Conservation (phyloP, 2,329 filamentous ascomycete genomes). For the Fusarium pilosicola region DNA sequence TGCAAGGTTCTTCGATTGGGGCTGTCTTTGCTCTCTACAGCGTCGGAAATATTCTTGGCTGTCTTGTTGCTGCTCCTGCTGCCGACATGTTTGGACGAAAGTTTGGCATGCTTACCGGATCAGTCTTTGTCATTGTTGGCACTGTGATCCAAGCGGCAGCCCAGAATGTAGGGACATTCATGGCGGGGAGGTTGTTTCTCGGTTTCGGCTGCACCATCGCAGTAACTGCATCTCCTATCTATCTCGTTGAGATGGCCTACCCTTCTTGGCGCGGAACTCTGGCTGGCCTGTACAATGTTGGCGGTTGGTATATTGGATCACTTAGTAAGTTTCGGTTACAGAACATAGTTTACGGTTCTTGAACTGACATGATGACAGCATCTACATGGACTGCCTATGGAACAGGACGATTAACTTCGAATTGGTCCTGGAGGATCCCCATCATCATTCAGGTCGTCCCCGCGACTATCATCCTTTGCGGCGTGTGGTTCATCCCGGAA, state of each 20-base stretch:
- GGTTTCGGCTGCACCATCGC: not conserved
- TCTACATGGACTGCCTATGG: slow-evolving; percentile 2
- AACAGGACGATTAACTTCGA: not conserved
- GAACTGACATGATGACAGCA: not conserved
- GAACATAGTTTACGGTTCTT: accelerated
- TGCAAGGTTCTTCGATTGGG: not conserved
- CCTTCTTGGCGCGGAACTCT: not conserved
- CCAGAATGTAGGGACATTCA: not conserved
- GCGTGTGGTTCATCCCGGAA: not conserved
- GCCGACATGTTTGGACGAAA: not conserved
- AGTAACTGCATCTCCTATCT: not conserved
- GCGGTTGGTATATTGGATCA: slow-evolving; percentile 1
- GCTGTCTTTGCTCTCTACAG: not conserved
- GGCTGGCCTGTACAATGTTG: not conserved
- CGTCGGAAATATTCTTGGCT: not conserved
- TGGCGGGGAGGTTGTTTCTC: not conserved
- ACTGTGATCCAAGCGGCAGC: not conserved
- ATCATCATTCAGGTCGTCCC: not conserved
- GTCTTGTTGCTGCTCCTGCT: not conserved
- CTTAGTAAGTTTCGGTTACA: not conserved
- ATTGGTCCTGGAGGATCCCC: slow-evolving; percentile 1
- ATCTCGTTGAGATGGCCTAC: slow-evolving; percentile 1
- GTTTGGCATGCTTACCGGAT: not conserved
- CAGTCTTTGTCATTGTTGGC: not conserved
- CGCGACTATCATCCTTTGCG: not conserved